phyloP scores from a whole-genome alignment of 768 basidiomycete genomes.

The Leccinum variicolor region DNA sequence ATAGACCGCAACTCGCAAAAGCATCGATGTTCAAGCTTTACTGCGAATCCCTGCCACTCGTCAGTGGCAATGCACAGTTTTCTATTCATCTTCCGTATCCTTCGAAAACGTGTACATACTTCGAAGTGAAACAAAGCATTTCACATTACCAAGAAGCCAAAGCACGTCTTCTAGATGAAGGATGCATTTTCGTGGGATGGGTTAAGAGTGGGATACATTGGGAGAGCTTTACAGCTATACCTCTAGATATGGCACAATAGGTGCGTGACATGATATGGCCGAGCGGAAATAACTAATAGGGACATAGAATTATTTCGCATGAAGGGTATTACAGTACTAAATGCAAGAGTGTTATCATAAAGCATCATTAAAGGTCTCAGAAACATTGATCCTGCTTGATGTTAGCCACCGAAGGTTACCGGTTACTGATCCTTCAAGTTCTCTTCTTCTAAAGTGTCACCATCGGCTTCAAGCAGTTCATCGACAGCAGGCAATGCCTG shows the following conservation, averaged over 20 bases:
- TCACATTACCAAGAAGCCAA: constrained; percentile 53
- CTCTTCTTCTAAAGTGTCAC: constrained; percentile 12
- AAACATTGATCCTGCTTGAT: constrained; percentile 8
- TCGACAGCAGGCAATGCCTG: constrained; percentile 19
- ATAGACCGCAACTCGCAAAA: constrained; percentile 53
- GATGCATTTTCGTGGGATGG: constrained; percentile 62
- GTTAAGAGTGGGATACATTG: constrained; percentile 48
- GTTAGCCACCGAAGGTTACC: neutral
- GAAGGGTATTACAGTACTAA: neutral
- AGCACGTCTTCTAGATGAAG: constrained; percentile 38
- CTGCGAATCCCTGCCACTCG: constrained; percentile 19
- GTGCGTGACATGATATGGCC: too few relatives aligned
- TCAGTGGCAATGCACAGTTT: constrained; percentile 5
- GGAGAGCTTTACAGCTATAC: constrained; percentile 44
- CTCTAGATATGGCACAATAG: constrained; percentile 2
- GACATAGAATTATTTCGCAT: neutral
- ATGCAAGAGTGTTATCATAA: constrained; percentile 13
- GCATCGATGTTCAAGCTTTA: constrained; percentile 52
- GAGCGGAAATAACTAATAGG: neutral
- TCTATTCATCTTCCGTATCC: constrained; percentile 11
- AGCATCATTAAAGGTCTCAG: constrained; percentile 10
- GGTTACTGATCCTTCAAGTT: constrained; percentile 30
- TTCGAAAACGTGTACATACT: constrained; percentile 39
- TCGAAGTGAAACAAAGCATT: constrained; percentile 39
- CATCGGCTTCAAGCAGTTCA: constrained; percentile 15